Conservation (phyloP, 352 stramenopile species). For the Pythium sukuiense region DNA sequence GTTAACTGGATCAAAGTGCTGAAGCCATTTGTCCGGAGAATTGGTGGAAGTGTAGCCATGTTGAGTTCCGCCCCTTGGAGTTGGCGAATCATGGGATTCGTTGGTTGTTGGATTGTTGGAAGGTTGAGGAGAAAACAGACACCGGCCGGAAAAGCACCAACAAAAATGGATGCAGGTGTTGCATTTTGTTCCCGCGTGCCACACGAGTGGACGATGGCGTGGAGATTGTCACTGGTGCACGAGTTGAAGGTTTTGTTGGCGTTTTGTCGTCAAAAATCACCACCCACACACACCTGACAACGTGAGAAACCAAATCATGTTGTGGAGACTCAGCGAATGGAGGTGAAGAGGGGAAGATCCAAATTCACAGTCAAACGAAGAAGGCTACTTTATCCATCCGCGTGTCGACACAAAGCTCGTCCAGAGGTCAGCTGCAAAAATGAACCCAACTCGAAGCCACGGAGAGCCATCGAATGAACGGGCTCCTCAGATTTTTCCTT, state of each 20-base stretch:
- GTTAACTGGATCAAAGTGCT: neutral
- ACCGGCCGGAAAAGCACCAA: neutral
- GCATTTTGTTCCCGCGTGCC: neutral
- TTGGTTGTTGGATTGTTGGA: constrained; percentile 2
- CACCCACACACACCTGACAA: neutral
- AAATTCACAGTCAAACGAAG: neutral
- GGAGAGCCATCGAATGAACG: neutral
- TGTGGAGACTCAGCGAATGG: neutral
- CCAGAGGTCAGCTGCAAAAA: neutral
- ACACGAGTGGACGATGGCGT: neutral
- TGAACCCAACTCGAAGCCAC: neutral
- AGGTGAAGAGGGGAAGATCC: neutral
- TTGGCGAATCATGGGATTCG: neutral
- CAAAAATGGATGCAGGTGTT: neutral
- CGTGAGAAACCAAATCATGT: neutral
- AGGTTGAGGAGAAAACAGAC: neutral
- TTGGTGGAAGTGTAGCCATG: constrained; percentile 13
- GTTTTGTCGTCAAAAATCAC: neutral
- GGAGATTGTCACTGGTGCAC: neutral
- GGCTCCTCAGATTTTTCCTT: neutral
- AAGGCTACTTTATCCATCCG: constrained; percentile 1
- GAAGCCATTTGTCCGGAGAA: neutral
- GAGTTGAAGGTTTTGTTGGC: neutral
- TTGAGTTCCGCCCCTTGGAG: neutral
- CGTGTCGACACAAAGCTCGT: neutral